Evolutionary conservation across 306 rosid genomes (phyloP).

Genomic region (Corylus americana): DNA sequence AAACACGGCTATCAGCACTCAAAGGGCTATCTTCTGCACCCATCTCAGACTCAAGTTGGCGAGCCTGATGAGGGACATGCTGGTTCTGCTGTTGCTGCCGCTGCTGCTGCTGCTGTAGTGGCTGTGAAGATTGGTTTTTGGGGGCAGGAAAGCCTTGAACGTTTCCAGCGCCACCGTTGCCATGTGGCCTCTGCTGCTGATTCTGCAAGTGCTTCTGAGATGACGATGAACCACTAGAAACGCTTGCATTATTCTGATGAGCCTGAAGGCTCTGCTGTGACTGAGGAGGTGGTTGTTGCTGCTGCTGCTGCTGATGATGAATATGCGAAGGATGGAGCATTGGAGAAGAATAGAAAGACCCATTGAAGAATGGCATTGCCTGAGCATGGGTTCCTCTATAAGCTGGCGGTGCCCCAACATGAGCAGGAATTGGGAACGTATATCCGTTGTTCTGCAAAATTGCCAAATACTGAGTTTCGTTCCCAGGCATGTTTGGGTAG

Average conservation of each 20-base stretch:
- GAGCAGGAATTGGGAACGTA: constrained; percentile 82
- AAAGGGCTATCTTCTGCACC: constrained; percentile 89
- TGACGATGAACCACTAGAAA: constrained; percentile 70
- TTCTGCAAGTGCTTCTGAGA: constrained; percentile 88
- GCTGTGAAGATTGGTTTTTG: constrained; percentile 58
- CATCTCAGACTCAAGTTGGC: constrained; percentile 75
- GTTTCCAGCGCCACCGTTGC: constrained; percentile 47
- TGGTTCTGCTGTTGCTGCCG: constrained; percentile 58
- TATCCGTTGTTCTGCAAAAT: constrained; percentile 87
- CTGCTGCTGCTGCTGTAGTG: constrained; percentile 51
- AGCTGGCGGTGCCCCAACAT: constrained; percentile 80
- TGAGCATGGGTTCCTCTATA: constrained; percentile 83
- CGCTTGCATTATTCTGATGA: constrained; percentile 66
- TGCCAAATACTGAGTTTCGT: constrained; percentile 85
- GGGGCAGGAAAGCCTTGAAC: constrained; percentile 79
- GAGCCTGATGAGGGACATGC: constrained; percentile 54
- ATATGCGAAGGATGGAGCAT: constrained; percentile 89
- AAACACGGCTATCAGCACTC: constrained; percentile 68
- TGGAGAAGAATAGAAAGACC: constrained; percentile 82
- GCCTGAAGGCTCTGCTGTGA: constrained; percentile 73
- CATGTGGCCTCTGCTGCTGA: constrained; percentile 74
- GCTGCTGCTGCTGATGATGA: constrained; percentile 55
- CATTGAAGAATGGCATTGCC: constrained; percentile 76
- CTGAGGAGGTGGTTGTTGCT: constrained; percentile 58
- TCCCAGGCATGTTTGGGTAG: constrained; percentile 73